phyloP scores from a whole-genome alignment of 345 rosid species.

The Citrus maxima region DNA sequence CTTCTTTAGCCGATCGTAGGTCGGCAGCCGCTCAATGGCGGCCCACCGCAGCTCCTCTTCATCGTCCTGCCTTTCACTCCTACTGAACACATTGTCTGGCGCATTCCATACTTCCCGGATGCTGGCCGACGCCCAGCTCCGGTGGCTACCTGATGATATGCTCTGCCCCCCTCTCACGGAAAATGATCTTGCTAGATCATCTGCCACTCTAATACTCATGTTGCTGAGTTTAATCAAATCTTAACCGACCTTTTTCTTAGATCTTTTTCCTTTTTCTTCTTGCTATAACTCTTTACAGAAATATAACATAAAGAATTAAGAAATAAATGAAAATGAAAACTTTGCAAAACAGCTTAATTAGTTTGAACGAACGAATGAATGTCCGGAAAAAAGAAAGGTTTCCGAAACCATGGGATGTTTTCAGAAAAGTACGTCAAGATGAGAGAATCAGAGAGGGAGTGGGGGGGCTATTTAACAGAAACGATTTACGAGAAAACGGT shows the following conservation, averaged over 20 bases:
- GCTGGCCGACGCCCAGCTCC: conserved; percentile 47
- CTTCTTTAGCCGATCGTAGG: conserved; percentile 71
- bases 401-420: too few species aligned
- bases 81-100: conserved; percentile 35
- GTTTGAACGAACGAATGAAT: too few species aligned
- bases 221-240: background rate
- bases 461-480: too few species aligned
- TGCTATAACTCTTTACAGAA: too few species aligned
- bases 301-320: too few species aligned
- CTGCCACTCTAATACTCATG: conserved; percentile 15
- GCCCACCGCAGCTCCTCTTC: conserved; percentile 95
- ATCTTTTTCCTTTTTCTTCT: too few species aligned
- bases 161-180: conserved; percentile 51
- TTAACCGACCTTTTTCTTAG: background rate
- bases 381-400: too few species aligned
- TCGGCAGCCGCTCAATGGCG: conserved; percentile 85
- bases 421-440: too few species aligned
- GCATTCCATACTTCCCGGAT: conserved; percentile 52
- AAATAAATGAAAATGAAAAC: too few species aligned
- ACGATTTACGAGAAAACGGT: too few species aligned
- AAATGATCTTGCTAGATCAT: conserved; percentile 52
- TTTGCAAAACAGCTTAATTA: too few species aligned
- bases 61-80: conserved; percentile 46
- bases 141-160: conserved; percentile 39
- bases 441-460: too few species aligned